Percentiles rank a stretch among this genome's conserved stretches.
Evolutionary conservation across 306 rosid species (phyloP).

Genomic region (Spatholobus suberectus): DNA sequence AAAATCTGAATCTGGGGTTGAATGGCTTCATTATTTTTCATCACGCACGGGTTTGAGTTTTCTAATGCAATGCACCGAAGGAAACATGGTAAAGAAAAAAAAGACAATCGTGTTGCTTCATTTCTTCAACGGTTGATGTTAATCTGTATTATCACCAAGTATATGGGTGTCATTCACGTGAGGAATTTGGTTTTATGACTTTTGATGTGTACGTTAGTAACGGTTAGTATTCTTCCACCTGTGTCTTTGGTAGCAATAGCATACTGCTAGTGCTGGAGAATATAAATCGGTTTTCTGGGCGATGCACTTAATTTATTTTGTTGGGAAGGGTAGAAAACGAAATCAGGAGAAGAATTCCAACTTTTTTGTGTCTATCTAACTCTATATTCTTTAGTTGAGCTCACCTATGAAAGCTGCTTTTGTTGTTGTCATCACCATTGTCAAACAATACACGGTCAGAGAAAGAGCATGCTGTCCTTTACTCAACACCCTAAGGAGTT

Average conservation of each 20-base stretch:
- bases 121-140: not conserved
- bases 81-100: not conserved
- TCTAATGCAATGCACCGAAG: slow-evolving; percentile 20
- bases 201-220: not conserved
- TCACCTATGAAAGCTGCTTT: not conserved
- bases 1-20: slow-evolving; percentile 35
- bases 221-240: not conserved
- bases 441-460: not conserved
- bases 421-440: not conserved
- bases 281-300: not conserved
- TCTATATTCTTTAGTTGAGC: not conserved
- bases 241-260: not conserved
- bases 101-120: slow-evolving; percentile 9
- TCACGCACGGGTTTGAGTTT: slow-evolving; percentile 16
- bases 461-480: not conserved
- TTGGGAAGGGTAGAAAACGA: not conserved
- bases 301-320: not conserved
- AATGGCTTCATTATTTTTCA: slow-evolving; percentile 10
- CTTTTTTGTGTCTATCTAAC: not conserved
- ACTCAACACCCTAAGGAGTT: slow-evolving; percentile 5
- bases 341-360: slow-evolving; percentile 3
- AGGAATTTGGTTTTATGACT: not conserved
- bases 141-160: not conserved
- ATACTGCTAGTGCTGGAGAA: slow-evolving; percentile 2
- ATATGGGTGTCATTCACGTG: slow-evolving; percentile 18